These are phyloP conservation scores for Lasiosphaeria miniovina DNA, from an alignment of 495 filamentous ascomycete species.

Conservation along the genomic window DNA sequence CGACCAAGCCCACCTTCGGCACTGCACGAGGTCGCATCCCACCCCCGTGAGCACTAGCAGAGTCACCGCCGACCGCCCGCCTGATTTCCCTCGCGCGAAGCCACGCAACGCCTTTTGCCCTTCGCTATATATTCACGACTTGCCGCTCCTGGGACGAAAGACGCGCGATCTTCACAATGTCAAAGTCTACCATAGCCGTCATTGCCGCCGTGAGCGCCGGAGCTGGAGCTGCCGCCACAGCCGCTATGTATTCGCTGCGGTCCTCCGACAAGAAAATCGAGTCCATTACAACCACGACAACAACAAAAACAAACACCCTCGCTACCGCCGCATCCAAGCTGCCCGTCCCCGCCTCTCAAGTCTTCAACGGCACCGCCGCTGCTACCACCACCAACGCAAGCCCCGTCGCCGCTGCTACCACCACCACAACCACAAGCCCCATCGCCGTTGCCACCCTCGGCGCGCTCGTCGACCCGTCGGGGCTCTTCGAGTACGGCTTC, in stretches of 20 bases:
- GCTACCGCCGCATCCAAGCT: slow-evolving; percentile 33
- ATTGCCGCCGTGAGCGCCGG: slow-evolving; percentile 88
- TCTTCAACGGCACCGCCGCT: slow-evolving; percentile 25
- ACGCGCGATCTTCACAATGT: slow-evolving; percentile 52
- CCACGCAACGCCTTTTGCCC: no score
- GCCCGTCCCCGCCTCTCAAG: slow-evolving; percentile 44
- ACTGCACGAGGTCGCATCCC: not conserved
- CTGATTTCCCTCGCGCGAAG: slow-evolving; percentile 5
- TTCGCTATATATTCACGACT: no score
- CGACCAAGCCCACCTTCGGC: not conserved
- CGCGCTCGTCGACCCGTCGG: slow-evolving; percentile 74
- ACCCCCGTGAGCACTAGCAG: not conserved
- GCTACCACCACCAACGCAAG: slow-evolving; percentile 7
- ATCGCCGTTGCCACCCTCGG: slow-evolving; percentile 30
- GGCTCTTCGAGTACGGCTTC: slow-evolving; percentile 95
- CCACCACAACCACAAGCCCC: slow-evolving; percentile 8
- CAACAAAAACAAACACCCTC: slow-evolving; percentile 44
- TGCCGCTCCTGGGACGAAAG: not conserved
- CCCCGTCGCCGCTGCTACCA: slow-evolving; percentile 33
- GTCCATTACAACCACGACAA: slow-evolving; percentile 38
- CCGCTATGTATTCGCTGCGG: slow-evolving; percentile 67
- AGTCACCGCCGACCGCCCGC: slow-evolving; percentile 7
- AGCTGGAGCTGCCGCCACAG: slow-evolving; percentile 78
- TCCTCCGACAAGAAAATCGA: slow-evolving; percentile 45
- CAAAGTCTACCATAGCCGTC: slow-evolving; percentile 80